Percentiles rank a stretch among this genome's conserved stretches.
Evolutionary conservation across 345 rosid species (phyloP).

Genomic region (Linum tenue): DNA sequence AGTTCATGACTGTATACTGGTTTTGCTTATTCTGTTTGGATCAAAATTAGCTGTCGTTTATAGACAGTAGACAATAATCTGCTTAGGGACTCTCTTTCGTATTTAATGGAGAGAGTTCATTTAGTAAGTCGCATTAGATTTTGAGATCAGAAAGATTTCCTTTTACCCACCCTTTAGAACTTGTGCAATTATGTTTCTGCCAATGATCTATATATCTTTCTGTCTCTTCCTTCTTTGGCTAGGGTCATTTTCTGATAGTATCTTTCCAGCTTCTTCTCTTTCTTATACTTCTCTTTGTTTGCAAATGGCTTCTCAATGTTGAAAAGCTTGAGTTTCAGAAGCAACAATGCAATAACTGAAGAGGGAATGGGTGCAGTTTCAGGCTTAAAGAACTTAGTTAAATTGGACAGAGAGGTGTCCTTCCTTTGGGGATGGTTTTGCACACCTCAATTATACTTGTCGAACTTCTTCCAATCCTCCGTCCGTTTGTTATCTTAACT

Average conservation of each 20-base stretch:
- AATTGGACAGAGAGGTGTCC: constrained; percentile 85
- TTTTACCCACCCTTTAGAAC: neutral
- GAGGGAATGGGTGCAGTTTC: constrained; percentile 59
- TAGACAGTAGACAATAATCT: neutral
- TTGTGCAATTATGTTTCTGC: too few relatives aligned
- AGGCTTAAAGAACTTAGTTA: constrained; percentile 57
- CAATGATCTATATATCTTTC: too few relatives aligned
- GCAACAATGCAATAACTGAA: constrained; percentile 55
- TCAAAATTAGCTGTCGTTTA: neutral
- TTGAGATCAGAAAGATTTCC: too few relatives aligned
- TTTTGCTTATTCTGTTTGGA: neutral
- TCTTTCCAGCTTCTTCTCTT: neutral
- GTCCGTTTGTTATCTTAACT: neutral
- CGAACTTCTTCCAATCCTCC: neutral
- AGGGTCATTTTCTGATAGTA: neutral
- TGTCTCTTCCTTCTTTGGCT: too few relatives aligned
- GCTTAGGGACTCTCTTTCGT: neutral
- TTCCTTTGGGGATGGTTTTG: constrained; percentile 62
- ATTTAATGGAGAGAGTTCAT: too few relatives aligned
- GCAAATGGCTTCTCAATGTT: constrained; percentile 59
- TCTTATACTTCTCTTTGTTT: neutral
- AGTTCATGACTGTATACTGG: neutral
- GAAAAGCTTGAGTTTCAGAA: constrained; percentile 67
- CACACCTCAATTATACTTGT: constrained; percentile 49
- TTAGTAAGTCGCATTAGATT: too few relatives aligned